These are phyloP conservation scores for Boletus speciosus DNA, from an alignment of 768 basidiomycete species.

Conservation along the genomic window DNA sequence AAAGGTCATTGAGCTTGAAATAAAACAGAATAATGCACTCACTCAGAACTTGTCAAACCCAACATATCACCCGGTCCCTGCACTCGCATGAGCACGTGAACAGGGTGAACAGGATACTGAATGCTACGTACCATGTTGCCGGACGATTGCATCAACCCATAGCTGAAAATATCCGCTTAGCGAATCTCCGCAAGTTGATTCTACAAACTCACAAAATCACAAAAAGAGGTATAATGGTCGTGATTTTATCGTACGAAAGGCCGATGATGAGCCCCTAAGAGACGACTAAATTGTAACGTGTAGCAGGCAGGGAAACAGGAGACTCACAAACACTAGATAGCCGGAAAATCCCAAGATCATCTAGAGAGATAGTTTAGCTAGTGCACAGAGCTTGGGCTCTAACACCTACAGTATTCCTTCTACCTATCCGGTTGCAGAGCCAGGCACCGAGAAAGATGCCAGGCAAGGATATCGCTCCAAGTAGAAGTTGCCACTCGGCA, in stretches of 20 bases:
- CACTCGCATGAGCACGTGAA: conserved; percentile 7
- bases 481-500: conserved; percentile 68
- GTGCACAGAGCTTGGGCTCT: background rate
- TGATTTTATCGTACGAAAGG: conserved; percentile 58
- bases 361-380: conserved; percentile 28
- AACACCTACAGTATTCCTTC: conserved; percentile 50
- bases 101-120: background rate
- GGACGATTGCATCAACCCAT: conserved; percentile 68
- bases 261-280: conserved; percentile 52
- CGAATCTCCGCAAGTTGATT: background rate
- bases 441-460: conserved; percentile 52
- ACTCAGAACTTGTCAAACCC: conserved; percentile 65
- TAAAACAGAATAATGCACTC: conserved; percentile 24
- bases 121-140: conserved; percentile 53
- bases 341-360: conserved; percentile 69
- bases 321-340: conserved; percentile 56
- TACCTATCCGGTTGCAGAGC: conserved; percentile 52
- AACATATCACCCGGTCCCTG: conserved; percentile 74
- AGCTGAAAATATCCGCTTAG: conserved; percentile 36
- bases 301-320: background rate
- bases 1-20: conserved; percentile 3
- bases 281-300: background rate
- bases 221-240: conserved; percentile 59
- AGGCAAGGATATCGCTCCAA: conserved; percentile 59
- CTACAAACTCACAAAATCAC: conserved; percentile 53